Conservation (phyloP, 202 grass and related monocot species). For the Setaria italica region DNA sequence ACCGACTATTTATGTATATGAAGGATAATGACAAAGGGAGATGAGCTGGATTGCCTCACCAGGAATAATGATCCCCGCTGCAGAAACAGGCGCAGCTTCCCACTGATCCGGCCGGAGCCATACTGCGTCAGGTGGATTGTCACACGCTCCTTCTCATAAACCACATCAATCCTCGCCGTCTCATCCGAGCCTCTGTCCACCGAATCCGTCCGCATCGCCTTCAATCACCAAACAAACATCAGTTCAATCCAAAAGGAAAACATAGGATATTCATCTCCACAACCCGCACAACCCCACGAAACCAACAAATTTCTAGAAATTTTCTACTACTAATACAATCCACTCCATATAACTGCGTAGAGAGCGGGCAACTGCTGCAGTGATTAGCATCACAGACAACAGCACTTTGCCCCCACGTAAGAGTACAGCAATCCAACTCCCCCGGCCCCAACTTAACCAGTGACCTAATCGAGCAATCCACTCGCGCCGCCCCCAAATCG, state of each 20-base stretch:
- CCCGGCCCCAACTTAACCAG: neutral
- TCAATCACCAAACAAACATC: slow-evolving; percentile 43
- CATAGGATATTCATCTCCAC: neutral
- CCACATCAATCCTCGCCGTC: slow-evolving; percentile 63
- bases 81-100: slow-evolving; percentile 73
- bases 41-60: slow-evolving; percentile 49
- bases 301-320: slow-evolving; percentile 15
- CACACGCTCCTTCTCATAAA: slow-evolving; percentile 90
- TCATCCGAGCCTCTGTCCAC: slow-evolving; percentile 53
- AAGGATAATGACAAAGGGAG: neutral
- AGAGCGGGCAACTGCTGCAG: neutral
- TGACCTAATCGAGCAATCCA: slow-evolving; percentile 33
- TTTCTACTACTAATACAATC: neutral
- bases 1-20: neutral
- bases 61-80: slow-evolving; percentile 83
- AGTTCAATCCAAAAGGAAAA: slow-evolving; percentile 5
- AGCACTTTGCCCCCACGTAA: neutral
- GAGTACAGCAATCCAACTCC: slow-evolving; percentile 15
- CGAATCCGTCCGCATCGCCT: slow-evolving; percentile 70
- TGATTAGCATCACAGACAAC: neutral
- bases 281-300: neutral
- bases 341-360: neutral
- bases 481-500: neutral
- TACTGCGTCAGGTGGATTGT: slow-evolving; percentile 90
- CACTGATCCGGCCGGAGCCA: slow-evolving; percentile 78